Evolutionary conservation across 768 basidiomycete genomes (phyloP).

Genomic region (Amanita rubescens): DNA sequence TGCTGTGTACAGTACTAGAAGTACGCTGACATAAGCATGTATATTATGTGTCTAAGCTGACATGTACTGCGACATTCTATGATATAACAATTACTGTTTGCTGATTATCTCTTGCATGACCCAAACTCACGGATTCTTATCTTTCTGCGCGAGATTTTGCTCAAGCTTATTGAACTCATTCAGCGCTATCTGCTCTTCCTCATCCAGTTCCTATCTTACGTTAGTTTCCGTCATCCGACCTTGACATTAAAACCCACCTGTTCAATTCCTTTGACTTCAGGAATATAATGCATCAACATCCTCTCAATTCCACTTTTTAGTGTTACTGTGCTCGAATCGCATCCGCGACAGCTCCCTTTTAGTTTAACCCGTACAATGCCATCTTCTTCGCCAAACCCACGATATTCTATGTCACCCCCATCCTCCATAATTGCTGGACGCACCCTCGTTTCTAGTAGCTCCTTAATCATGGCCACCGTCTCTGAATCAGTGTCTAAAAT

Average conservation of each 20-base stretch:
- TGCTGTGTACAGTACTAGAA: too few relatives aligned
- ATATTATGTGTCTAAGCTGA: conserved; percentile 41
- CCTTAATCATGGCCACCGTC: conserved; percentile 98
- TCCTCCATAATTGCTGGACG: conserved; percentile 98
- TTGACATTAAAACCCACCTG: conserved; percentile 45
- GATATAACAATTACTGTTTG: conserved; percentile 2
- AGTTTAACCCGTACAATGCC: conserved; percentile 83
- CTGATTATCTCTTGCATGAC: conserved; percentile 25
- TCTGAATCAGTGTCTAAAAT: conserved; percentile 95
- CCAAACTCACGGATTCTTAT: conserved; percentile 38
- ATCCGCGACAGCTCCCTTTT: conserved; percentile 97
- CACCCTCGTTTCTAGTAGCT: conserved; percentile 89
- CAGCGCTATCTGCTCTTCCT: conserved; percentile 82
- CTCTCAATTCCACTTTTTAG: conserved; percentile 95
- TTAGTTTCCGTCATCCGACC: conserved; percentile 5
- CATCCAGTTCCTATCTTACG: conserved; percentile 64
- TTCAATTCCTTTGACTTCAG: conserved; percentile 88
- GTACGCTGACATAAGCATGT: conserved; percentile 1
- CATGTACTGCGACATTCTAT: conserved; percentile 79
- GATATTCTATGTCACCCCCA: conserved; percentile 96
- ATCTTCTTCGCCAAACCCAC: conserved; percentile 77
- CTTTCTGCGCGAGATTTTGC: conserved; percentile 42
- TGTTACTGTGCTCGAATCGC: conserved; percentile 89
- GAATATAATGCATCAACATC: conserved; percentile 99
- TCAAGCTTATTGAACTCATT: conserved; percentile 90